Evolutionary conservation across 2,329 filamentous ascomycete genomes (phyloP).

Genomic region (Zelopaecilomyces penicillatus): DNA sequence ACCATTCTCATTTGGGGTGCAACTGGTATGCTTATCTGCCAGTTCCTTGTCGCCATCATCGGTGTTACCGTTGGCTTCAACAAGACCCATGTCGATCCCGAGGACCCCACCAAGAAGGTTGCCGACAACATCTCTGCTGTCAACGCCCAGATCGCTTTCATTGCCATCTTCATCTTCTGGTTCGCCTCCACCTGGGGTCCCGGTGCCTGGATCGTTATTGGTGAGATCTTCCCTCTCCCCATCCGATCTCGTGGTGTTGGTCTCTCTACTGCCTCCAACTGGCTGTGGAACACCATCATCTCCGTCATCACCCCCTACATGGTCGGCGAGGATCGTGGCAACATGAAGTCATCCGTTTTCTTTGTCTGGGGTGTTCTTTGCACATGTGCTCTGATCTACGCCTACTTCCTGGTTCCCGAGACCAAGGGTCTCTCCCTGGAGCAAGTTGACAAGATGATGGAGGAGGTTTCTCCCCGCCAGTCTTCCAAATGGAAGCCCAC

Average conservation of each 20-base stretch:
- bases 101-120: slow-evolving; percentile 27
- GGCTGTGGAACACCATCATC: slow-evolving; percentile 77
- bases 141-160: slow-evolving; percentile 74
- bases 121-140: slow-evolving; percentile 49
- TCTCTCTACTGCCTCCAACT: slow-evolving; percentile 82
- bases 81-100: slow-evolving; percentile 38
- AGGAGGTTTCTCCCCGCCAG: slow-evolving; percentile 70
- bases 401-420: slow-evolving; percentile 67
- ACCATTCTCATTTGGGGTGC: slow-evolving; percentile 72
- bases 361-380: slow-evolving; percentile 68
- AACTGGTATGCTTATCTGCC: slow-evolving; percentile 73
- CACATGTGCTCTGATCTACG: slow-evolving; percentile 50
- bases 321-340: slow-evolving; percentile 51
- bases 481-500: slow-evolving; percentile 69
- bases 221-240: slow-evolving; percentile 83
- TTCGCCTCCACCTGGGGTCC: slow-evolving; percentile 87
- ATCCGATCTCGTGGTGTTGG: slow-evolving; percentile 83
- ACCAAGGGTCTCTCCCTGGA: slow-evolving; percentile 71
- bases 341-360: slow-evolving; percentile 63
- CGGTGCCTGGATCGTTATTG: slow-evolving; percentile 72
- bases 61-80: slow-evolving; percentile 54
- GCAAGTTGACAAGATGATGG: slow-evolving; percentile 81
- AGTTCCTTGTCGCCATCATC: slow-evolving; percentile 77
- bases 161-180: slow-evolving; percentile 88
- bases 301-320: slow-evolving; percentile 68